Base-by-base conservation (phyloP, 1,284 basidiomycete genomes). In the Papiliotrema flavescens region DNA sequence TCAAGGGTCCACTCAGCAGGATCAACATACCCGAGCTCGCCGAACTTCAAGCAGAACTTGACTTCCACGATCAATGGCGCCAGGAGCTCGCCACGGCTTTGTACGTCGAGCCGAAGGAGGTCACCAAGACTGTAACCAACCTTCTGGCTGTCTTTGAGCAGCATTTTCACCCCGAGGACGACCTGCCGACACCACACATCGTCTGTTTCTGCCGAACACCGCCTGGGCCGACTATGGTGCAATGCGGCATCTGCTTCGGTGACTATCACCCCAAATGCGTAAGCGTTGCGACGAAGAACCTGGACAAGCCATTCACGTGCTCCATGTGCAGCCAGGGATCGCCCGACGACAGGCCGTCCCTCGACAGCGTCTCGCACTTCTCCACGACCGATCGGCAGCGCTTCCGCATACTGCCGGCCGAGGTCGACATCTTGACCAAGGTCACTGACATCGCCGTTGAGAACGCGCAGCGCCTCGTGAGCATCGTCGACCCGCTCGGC, bases 201-300 rank as follows among this genome's bases (percentile, higher is more conserved):
- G 47, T 54, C 1, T 75, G 71, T 51, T 73, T 69, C 59, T 73
- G 71, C 46, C 66, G 71, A 15, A 44, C 40, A 0, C 42, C 62
- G 0, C 53, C 64, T 0, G 34, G 19, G 5, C 47, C 40, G 2
- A 49, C 56, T 17, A 73, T 73, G 70, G 59, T 69, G 20, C 62
- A 39, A 14, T 75, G 73, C 53, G 40, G 49, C 9, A 37, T 49
- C 4, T 73, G 71, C 51, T 11, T 56, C 22, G 68, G 65, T 14
- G 37, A 53, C 9, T 75, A 74, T 53, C 73, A 75, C 55, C 67
- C 66, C 2, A 62, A 60, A 61, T 75, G 73, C 48, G 63, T 73
- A 11, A 61, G 60, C 8, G 45, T 70, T 17, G 37, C 52, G 1
- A 56, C 61, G 20, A 68, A 64, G 47, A 49, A 63, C 6, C 59